phyloP scores from a whole-genome alignment of 202 grass and related monocot genomes.

The Bolboschoenoplectus hybrid region DNA sequence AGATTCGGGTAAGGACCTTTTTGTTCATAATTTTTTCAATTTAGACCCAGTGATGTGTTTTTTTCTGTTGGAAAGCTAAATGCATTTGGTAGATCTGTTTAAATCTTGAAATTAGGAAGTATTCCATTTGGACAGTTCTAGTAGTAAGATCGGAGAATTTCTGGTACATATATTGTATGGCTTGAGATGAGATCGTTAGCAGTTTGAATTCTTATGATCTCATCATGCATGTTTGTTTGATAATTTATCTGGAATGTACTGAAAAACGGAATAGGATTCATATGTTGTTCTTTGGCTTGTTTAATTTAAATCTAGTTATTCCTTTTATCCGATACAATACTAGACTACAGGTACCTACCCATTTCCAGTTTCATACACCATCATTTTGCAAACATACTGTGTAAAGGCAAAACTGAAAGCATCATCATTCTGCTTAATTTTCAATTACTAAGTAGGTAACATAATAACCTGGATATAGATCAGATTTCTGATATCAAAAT shows the following conservation, averaged over 20 bases:
- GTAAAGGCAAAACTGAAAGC: not conserved
- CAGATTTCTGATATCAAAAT: slow-evolving; percentile 12
- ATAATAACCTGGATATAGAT: slow-evolving; percentile 12
- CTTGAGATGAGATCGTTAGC: not conserved
- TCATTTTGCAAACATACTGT: not conserved
- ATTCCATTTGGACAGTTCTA: not conserved
- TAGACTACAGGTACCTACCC: not conserved
- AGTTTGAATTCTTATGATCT: slow-evolving; percentile 17
- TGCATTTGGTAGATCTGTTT: not conserved
- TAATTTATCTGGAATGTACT: not conserved
- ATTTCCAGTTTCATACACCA: not conserved
- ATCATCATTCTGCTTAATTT: not conserved
- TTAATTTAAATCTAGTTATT: not conserved
- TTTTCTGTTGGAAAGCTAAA: slow-evolving; percentile 3
- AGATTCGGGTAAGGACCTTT: slow-evolving; percentile 68
- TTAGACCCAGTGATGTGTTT: not conserved
- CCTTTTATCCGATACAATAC: not conserved
- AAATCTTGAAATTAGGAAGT: not conserved
- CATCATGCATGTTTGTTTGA: not conserved
- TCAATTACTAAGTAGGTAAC: not conserved
- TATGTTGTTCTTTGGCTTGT: not conserved
- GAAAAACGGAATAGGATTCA: not conserved
- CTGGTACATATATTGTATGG: not conserved
- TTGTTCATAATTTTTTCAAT: slow-evolving; percentile 23
- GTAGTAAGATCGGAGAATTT: not conserved